phyloP scores from a whole-genome alignment of 1,139 yeast genomes.

The Candida sojae region DNA sequence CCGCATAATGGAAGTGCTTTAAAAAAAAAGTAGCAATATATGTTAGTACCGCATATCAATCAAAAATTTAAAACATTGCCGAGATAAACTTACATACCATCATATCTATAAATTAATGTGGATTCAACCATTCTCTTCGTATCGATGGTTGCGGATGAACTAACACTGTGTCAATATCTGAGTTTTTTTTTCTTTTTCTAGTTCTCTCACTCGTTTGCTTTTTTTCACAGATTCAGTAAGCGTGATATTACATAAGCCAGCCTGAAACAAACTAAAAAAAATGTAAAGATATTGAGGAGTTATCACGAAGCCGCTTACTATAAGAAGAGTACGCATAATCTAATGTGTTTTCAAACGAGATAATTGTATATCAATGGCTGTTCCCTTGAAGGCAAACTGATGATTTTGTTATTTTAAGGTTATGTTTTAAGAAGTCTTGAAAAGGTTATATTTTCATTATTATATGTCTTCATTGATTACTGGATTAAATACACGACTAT shows the following conservation, averaged over 20 bases:
- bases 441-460: too few relatives aligned
- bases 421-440: too few relatives aligned
- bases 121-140: slow-evolving; percentile 56
- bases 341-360: too few relatives aligned
- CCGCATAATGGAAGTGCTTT: slow-evolving; percentile 86
- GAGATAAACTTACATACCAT: slow-evolving; percentile 48
- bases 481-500: too few relatives aligned
- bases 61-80: not conserved
- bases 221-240: not conserved
- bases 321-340: too few relatives aligned
- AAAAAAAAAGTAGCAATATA: not conserved
- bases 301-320: too few relatives aligned
- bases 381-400: too few relatives aligned
- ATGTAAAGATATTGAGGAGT: too few relatives aligned
- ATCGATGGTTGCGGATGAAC: not conserved
- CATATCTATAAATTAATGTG: slow-evolving; percentile 69
- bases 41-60: slow-evolving; percentile 1
- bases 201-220: not conserved
- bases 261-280: not conserved
- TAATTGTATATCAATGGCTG: too few relatives aligned
- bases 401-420: too few relatives aligned
- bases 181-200: not conserved
- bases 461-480: too few relatives aligned
- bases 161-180: slow-evolving; percentile 4
- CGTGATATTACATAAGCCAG: not conserved